A percentile compares a stretch with the other conserved stretches of the same genome.
Evolutionary conservation across 1,139 yeast genomes (phyloP).

Genomic region (Yamadazyma atmosphaerica): DNA sequence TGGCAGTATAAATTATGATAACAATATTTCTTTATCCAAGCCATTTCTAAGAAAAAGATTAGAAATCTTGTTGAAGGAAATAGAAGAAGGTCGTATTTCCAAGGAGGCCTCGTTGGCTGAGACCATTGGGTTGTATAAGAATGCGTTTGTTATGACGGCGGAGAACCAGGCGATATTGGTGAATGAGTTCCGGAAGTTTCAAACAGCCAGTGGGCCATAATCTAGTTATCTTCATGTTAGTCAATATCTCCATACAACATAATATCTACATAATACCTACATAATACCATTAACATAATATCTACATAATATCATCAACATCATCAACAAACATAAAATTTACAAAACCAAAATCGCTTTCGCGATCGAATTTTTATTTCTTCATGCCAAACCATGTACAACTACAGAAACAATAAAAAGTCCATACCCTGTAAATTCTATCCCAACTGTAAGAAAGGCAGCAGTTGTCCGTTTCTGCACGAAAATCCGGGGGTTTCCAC

Average conservation of each 20-base stretch:
- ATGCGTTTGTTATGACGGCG: constrained; percentile 50
- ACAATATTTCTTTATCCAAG: constrained; percentile 72
- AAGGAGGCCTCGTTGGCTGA: constrained; percentile 58
- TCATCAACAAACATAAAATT: too few species aligned
- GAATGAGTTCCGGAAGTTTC: constrained; percentile 17
- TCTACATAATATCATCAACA: too few species aligned
- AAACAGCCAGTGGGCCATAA: too few species aligned
- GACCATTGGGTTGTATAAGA: constrained; percentile 60
- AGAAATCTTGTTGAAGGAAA: constrained; percentile 65
- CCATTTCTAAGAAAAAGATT: constrained; percentile 82
- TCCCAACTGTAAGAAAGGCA: constrained; percentile 19
- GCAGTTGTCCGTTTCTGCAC: constrained; percentile 17
- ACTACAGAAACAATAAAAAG: constrained; percentile 3
- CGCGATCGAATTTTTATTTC: too few species aligned
- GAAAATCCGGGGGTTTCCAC: constrained; percentile 5
- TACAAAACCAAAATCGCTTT: too few species aligned
- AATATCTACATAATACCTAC: too few species aligned
- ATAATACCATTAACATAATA: too few species aligned
- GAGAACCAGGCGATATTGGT: constrained; percentile 31
- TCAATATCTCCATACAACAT: too few species aligned
- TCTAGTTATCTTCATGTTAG: too few species aligned
- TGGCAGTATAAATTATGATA: constrained; percentile 70
- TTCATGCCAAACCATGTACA: too few species aligned
- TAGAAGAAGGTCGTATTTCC: constrained; percentile 62
- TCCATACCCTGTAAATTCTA: constrained; percentile 14